Base-by-base conservation (phyloP, 106 monocot species). In the Dioscorea zingiberensis region DNA sequence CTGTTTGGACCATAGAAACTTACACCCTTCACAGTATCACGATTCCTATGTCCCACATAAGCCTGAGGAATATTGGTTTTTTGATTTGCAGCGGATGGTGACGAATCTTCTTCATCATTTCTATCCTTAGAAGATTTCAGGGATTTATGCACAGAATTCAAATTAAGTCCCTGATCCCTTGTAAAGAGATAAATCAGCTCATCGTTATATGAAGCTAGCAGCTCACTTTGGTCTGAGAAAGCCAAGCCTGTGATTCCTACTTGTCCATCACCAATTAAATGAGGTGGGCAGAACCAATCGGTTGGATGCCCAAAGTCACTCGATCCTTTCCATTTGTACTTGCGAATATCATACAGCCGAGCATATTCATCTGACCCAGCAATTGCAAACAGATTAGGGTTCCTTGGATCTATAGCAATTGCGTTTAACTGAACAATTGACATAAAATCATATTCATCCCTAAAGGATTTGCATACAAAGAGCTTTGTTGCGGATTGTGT, bases 111-210 rank as follows among this genome's bases (percentile, higher is more conserved):
- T 13, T 53, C 62, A 22, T 21, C 25, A 53, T 64, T 55, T 25
- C 44, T 38, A 61, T 46, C 66, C 60, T 51, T 64, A 12, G 25
- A 1, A 48, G 66, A 71, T 13, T 57, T 51, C 55, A 17, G 63
- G 13, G 64, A 74, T 64, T 60, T 19, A 26, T 19, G 30, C 13
- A 38, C 47, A 25, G 84, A 77, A 76, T 77, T 38, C 3, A 83
- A 47, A 7, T 92, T 89, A 0, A 98, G 75, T 8, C 92, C 92
- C 73, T 80, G 77, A 54, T 80, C 77, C 74, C 77, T 89, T 2
- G 78, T 27, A 71, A 98, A 98, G 22, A 98, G 85, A 76, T 98
- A 98, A 49, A 98, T 98, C 19, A 24, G 60, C 56, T 98, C 97
- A 47, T 76, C 30, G 64, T 69, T 73, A 60, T 97, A 92, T 3